Conservation (phyloP, 257 asterid species). For the Fraxinus quadrangulata region DNA sequence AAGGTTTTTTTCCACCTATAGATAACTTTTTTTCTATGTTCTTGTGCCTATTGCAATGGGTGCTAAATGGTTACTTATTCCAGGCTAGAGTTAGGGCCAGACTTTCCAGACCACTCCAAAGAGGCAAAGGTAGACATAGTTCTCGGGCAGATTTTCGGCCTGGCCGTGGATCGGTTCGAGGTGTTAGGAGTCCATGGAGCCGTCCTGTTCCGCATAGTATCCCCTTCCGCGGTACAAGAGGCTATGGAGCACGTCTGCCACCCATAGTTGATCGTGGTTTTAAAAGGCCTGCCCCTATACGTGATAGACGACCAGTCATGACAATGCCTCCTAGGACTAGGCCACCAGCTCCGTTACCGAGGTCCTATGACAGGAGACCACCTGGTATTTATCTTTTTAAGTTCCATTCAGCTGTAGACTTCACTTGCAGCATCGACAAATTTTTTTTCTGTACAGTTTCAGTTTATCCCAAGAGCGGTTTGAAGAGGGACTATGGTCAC, state of each 20-base stretch:
- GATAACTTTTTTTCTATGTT: slow-evolving; percentile 6
- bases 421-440: slow-evolving; percentile 20
- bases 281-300: slow-evolving; percentile 58
- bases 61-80: slow-evolving; percentile 32
- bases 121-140: slow-evolving; percentile 86
- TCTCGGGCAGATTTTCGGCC: slow-evolving; percentile 68
- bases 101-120: slow-evolving; percentile 94
- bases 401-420: slow-evolving; percentile 9
- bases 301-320: slow-evolving; percentile 78
- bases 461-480: slow-evolving; percentile 67
- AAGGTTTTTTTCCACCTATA: slow-evolving; percentile 51
- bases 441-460: slow-evolving; percentile 45
- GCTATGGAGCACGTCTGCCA: slow-evolving; percentile 56
- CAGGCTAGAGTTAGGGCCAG: slow-evolving; percentile 99
- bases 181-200: slow-evolving; percentile 70
- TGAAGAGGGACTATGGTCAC: slow-evolving; percentile 78
- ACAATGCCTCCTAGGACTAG: slow-evolving; percentile 70
- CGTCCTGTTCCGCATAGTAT: slow-evolving; percentile 57
- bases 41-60: background rate
- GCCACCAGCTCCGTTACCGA: slow-evolving; percentile 64
- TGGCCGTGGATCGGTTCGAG: slow-evolving; percentile 55
- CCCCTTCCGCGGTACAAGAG: slow-evolving; percentile 64
- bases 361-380: slow-evolving; percentile 92
- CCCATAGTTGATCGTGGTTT: slow-evolving; percentile 61
- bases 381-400: slow-evolving; percentile 58